Evolutionary conservation across 2,329 filamentous ascomycete species (phyloP).

Genomic region (Botryotinia convoluta): DNA sequence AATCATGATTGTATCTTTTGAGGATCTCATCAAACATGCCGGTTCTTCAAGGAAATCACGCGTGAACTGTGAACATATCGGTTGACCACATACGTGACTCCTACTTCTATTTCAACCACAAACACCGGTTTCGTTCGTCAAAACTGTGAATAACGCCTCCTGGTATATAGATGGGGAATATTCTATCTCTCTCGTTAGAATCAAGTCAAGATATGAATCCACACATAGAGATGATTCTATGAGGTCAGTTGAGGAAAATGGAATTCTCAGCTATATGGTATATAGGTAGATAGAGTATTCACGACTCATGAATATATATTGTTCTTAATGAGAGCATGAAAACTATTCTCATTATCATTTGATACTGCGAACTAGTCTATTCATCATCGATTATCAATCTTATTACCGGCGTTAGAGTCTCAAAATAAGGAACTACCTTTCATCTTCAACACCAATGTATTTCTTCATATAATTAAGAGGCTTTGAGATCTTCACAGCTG

Average conservation of each 20-base stretch:
- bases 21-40: not conserved
- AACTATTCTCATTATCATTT: not conserved
- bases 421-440: not conserved
- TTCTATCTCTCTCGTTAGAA: not conserved
- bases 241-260: not conserved
- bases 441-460: not conserved
- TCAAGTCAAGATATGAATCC: fast-evolving
- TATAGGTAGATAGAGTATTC: not conserved
- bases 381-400: not conserved
- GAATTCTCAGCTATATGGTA: not conserved
- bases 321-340: too few relatives aligned
- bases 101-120: not conserved
- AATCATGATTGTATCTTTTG: not conserved
- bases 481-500: too few relatives aligned
- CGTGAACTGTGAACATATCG: too few relatives aligned
- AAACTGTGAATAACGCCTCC: not conserved
- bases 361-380: too few relatives aligned
- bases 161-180: not conserved
- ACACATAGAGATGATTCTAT: too few relatives aligned
- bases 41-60: too few relatives aligned
- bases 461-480: not conserved
- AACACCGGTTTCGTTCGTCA: not conserved
- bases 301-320: not conserved
- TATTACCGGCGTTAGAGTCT: not conserved
- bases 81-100: too few relatives aligned